A percentile compares a stretch with the other conserved stretches of the same genome.
Evolutionary conservation across 495 filamentous ascomycete species (phyloP).

Genomic region (Tuber borchii): DNA sequence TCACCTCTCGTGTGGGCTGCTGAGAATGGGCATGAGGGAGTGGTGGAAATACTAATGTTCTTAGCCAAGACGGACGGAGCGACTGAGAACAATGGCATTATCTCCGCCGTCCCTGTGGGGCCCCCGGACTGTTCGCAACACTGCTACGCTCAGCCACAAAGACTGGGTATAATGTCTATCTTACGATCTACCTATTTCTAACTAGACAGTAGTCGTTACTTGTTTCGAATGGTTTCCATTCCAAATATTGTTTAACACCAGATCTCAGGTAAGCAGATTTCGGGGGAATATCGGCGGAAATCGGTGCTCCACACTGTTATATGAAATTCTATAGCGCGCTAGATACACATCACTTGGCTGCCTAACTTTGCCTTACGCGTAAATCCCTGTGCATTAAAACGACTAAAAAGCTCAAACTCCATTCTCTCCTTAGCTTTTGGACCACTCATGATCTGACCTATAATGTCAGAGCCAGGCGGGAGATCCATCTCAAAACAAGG

Average conservation of each 20-base stretch:
- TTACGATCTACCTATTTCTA: background rate
- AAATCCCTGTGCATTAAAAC: background rate
- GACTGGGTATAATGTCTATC: background rate
- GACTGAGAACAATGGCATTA: too few relatives aligned
- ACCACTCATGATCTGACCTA: conserved; percentile 42
- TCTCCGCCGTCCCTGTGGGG: too few relatives aligned
- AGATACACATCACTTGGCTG: background rate
- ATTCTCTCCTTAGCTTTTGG: conserved; percentile 42
- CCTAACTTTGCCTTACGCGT: background rate
- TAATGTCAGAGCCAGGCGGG: conserved; percentile 44
- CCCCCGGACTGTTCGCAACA: too few relatives aligned
- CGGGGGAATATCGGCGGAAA: background rate
- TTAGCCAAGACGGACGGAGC: too few relatives aligned
- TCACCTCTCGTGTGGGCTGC: too few relatives aligned
- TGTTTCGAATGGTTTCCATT: too few relatives aligned
- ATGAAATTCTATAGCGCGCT: background rate
- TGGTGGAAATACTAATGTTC: too few relatives aligned
- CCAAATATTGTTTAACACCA: background rate
- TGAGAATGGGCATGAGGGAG: too few relatives aligned
- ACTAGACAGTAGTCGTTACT: background rate
- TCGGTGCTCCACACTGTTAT: background rate
- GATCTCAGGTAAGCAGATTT: background rate
- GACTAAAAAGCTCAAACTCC: conserved; percentile 37
- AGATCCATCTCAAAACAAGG: conserved; percentile 41
- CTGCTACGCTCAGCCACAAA: background rate